phyloP scores from a whole-genome alignment of 2,329 filamentous ascomycete species.

The Xylaria sp. region DNA sequence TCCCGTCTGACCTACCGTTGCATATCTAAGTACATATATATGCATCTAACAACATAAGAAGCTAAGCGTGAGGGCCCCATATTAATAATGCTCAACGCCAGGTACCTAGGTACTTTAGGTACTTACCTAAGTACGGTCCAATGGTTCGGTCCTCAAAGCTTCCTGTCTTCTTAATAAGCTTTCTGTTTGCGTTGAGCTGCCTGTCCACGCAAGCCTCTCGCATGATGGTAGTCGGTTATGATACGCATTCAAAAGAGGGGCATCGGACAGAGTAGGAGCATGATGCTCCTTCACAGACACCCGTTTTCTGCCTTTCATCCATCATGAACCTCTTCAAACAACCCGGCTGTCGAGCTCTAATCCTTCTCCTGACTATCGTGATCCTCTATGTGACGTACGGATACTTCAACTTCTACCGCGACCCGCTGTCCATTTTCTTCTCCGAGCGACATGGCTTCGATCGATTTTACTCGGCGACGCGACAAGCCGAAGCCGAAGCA shows the following conservation, averaged over 20 bases:
- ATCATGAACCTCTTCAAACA: conserved; percentile 30
- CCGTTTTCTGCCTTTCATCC: neutral
- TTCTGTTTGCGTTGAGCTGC: neutral
- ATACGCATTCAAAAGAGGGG: neutral
- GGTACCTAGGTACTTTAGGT: too few relatives aligned
- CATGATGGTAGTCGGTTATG: neutral
- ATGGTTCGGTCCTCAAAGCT: too few relatives aligned
- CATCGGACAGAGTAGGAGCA: neutral
- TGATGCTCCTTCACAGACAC: conserved; percentile 2
- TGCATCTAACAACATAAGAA: too few relatives aligned
- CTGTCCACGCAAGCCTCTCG: neutral
- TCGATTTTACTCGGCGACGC: conserved; percentile 39
- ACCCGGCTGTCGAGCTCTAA: conserved; percentile 37
- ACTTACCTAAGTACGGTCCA: too few relatives aligned
- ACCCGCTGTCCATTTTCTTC: conserved; percentile 43
- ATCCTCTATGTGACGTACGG: conserved; percentile 39
- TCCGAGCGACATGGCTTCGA: conserved; percentile 41
- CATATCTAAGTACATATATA: too few relatives aligned
- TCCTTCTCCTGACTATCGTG: conserved; percentile 35
- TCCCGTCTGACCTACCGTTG: too few relatives aligned
- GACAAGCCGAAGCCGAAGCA: conserved; percentile 38
- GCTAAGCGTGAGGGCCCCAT: too few relatives aligned
- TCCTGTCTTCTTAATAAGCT: too few relatives aligned
- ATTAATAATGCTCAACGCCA: too few relatives aligned
- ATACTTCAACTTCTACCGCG: conserved; percentile 41